A percentile compares a stretch with the other conserved stretches of the same genome.
Conservation (phyloP, 371 early-diverging fungal species). For the Hamiltosporidium tvaerminnensis region DNA sequence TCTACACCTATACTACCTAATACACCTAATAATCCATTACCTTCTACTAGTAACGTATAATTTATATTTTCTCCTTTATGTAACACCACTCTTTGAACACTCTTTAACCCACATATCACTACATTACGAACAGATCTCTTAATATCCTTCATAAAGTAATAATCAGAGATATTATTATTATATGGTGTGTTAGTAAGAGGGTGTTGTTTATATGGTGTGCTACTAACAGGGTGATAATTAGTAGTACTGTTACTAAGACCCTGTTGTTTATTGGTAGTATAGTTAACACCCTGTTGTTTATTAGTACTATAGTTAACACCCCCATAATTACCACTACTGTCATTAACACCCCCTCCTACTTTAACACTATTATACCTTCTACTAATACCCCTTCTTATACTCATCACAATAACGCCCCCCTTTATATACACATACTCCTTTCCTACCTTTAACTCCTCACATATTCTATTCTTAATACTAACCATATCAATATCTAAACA, state of each 20-base stretch:
- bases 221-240: too few relatives aligned
- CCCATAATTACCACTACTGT: too few relatives aligned
- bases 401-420: too few relatives aligned
- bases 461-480: background rate
- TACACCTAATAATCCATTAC: conserved; percentile 72
- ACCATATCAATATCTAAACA: background rate
- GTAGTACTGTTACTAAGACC: too few relatives aligned
- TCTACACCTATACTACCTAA: conserved; percentile 59
- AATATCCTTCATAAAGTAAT: conserved; percentile 60
- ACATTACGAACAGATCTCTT: conserved; percentile 63
- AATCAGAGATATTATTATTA: conserved; percentile 37
- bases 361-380: too few relatives aligned
- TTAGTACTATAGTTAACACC: too few relatives aligned
- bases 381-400: too few relatives aligned
- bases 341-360: too few relatives aligned
- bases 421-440: background rate
- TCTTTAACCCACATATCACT: conserved; percentile 68
- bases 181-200: background rate
- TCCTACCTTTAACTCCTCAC: background rate
- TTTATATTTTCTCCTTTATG: conserved; percentile 58
- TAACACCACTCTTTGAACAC: conserved; percentile 70
- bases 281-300: too few relatives aligned
- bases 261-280: too few relatives aligned
- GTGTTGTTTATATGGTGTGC: background rate
- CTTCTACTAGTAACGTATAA: conserved; percentile 66